Evolutionary conservation across 148 eudicot species (phyloP), one percentile per base, ranked within the genome.

Genomic region (Spergularia marina): DNA sequence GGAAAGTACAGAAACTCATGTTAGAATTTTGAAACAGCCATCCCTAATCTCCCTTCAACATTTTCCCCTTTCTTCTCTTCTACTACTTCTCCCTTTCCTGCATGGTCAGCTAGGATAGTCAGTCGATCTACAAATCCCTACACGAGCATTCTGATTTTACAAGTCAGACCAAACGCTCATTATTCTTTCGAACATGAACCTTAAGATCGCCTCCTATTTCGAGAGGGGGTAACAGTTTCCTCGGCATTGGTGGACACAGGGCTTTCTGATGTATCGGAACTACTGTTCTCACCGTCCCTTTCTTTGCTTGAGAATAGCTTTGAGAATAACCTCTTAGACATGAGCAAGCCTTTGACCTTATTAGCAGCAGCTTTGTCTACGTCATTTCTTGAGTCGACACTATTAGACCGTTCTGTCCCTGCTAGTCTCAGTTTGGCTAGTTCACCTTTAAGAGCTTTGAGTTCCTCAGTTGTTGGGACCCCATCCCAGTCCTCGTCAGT

Each of bases 401-500:
- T 61, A 15, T 77, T 78, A 12, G 76, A n/a, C n/a, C 80, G 82
- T 56, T 78, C 79, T 52, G 80, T 82, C 25, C 59, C 83, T 2
- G 77, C 87, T 58, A 87, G 51, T 55, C 88, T 76, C 21, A 93
- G 86, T 62, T 81, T 82, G 23, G 92, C 90, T 34, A 93, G 78
- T 80, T 89, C 91, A 30, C 90, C 90, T 80, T 85, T 93, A 71
- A 90, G 74, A 54, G 87, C 89, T 83, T 81, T 86, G 53, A 92
- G 89, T 86, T 92, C 97, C 83, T 88, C 92, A 0, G 87, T 79
- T 4, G 90, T 90, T 14, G 89, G 89, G 41, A 87, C 88, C 14
- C 86, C 84, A 53, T 92, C 96, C 96, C 91, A 90, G 72, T 93
- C 96, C n/a, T 91, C 98, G 53, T 91, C 98, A 0, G 94, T 89